Evolutionary conservation across 192 early-diverging fungal species (phyloP), one percentile per base, ranked within the genome.

Genomic region (Irineochytrium annulatum): DNA sequence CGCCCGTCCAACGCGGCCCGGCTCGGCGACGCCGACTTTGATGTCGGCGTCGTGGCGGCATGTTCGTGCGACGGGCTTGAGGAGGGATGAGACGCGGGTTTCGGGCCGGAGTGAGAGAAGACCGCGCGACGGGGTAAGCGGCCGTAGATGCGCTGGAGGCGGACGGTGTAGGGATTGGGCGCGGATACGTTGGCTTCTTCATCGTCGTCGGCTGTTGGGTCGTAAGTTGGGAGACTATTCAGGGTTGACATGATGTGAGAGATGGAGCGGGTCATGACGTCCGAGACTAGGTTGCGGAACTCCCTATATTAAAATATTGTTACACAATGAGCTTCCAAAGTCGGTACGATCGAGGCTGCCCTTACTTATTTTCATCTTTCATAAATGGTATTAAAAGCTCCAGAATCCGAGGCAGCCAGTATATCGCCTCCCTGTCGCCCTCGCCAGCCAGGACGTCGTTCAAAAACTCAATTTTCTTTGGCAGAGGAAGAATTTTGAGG

Each of bases 371-470:
- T 8, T 41, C 37, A n/a, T 41, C 37, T n/a, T 41, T 41, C 28
- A 63, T 20, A 27, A 63, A 63, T 22, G 62, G 62, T 3, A 63
- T 29, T 39, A 63, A 27, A 22, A 63, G 27, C 31, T 63, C 62
- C 3, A 63, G 16, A 3, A 63, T 41, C 27, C 54, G 37, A 6
- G 62, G 62, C 53, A 63, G 20, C 62, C 62, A 63, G 29, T 43
- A 19, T 30, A 14, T 11, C 13, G 22, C 3, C 13, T 37, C 27
- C 17, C 11, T 13, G 34, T n/a, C 5, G n/a, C n/a, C 33, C 20
- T 28, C 44, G 13, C 53, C 53, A 17, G 55, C 54, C 2, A 63
- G 33, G 30, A 45, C 22, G 3, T 63, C 62, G 5, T 49, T 45
- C 20, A 63, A 27, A 45, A 63, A 63, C 2, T 1, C 3, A 19